Evolutionary conservation across 441 rosid species (phyloP).

Genomic region (Mallotus repandus): DNA sequence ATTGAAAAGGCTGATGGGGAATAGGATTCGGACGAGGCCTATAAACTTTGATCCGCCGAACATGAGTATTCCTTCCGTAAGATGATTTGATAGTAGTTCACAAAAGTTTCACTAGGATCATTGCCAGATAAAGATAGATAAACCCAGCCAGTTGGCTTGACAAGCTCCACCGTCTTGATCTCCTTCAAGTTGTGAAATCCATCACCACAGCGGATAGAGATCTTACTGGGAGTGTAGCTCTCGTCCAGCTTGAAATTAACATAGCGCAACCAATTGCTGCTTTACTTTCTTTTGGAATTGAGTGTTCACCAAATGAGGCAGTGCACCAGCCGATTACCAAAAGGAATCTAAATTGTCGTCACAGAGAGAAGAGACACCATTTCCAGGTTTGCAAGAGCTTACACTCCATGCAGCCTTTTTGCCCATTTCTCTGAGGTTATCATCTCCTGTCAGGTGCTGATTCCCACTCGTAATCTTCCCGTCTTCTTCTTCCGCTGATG

Average conservation of each 20-base stretch:
- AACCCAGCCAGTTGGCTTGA: constrained; percentile 87
- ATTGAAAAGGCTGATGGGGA: constrained; percentile 76
- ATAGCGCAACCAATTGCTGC: constrained; percentile 77
- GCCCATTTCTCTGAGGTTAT: constrained; percentile 86
- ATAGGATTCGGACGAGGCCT: constrained; percentile 76
- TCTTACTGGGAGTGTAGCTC: constrained; percentile 89
- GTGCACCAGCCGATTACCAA: constrained; percentile 98
- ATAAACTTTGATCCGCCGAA: constrained; percentile 91
- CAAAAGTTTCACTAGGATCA: constrained; percentile 85
- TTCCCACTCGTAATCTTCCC: constrained; percentile 83
- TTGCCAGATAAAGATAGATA: constrained; percentile 71
- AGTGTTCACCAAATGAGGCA: constrained; percentile 89
- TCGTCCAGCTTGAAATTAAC: constrained; percentile 94
- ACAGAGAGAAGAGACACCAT: constrained; percentile 78
- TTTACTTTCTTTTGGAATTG: constrained; percentile 92
- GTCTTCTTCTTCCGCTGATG: constrained; percentile 88
- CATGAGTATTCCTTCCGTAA: constrained; percentile 87
- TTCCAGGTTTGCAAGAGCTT: constrained; percentile 93
- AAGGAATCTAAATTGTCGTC: constrained; percentile 82
- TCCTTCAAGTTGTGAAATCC: constrained; percentile 88
- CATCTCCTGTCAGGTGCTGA: constrained; percentile 56
- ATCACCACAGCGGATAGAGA: constrained; percentile 86
- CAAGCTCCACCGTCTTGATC: constrained; percentile 17
- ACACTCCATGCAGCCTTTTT: constrained; percentile 97
- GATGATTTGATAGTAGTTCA: constrained; percentile 75